phyloP scores from a whole-genome alignment of 2,329 filamentous ascomycete genomes.

The Nemania sp. region DNA sequence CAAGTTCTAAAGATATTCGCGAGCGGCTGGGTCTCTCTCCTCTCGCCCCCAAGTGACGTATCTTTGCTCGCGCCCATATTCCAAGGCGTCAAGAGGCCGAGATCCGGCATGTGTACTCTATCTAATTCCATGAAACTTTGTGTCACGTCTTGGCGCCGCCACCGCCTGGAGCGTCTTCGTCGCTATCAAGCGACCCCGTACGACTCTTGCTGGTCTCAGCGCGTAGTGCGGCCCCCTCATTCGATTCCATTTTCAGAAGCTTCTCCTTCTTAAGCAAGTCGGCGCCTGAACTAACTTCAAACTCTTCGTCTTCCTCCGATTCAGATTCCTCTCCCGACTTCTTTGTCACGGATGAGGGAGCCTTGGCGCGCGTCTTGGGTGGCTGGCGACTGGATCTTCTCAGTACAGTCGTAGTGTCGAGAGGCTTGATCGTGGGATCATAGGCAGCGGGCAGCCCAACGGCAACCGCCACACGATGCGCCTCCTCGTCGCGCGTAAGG shows the following conservation, averaged over 20 bases:
- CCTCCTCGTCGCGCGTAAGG: constrained; percentile 71
- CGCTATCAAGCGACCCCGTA: constrained; percentile 52
- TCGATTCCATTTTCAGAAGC: constrained; percentile 51
- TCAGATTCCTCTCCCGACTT: constrained; percentile 52
- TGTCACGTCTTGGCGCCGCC: constrained; percentile 51
- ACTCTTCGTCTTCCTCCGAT: constrained; percentile 57
- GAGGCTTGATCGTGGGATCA: constrained; percentile 72
- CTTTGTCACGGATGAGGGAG: constrained; percentile 56
- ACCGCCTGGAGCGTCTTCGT: constrained; percentile 52
- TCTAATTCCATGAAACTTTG: constrained; percentile 3
- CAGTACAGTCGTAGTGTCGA: constrained; percentile 53
- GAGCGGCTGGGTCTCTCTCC: neutral
- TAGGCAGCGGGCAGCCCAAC: constrained; percentile 72
- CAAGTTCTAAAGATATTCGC: constrained; percentile 4
- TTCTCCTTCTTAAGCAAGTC: constrained; percentile 59
- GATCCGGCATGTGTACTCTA: constrained; percentile 5
- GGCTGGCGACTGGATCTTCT: constrained; percentile 42
- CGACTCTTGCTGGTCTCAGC: constrained; percentile 49
- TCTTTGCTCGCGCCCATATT: constrained; percentile 21
- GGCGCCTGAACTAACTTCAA: constrained; percentile 55
- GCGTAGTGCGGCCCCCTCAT: constrained; percentile 50
- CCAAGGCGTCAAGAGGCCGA: constrained; percentile 20
- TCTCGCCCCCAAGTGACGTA: neutral
- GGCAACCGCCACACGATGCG: constrained; percentile 72
- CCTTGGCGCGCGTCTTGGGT: constrained; percentile 43